Evolutionary conservation across 148 eudicot genomes (phyloP), one percentile per base, ranked within the genome.

Genomic region (Persicaria tinctoria): DNA sequence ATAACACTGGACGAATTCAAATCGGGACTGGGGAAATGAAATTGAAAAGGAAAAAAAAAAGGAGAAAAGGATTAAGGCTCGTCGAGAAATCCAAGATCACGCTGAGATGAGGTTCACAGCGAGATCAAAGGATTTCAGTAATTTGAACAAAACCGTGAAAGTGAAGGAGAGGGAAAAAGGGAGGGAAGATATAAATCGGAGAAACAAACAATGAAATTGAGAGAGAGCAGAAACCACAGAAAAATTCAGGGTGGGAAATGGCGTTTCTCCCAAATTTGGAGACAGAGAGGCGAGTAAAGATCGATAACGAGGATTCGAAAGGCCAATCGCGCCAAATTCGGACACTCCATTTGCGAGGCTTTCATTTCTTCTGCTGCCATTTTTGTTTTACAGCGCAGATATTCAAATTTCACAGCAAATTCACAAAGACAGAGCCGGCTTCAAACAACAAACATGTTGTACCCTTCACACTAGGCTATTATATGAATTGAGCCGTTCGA

Each of bases 81-180:
- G 18, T 38, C 56, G 14, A 55, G 79, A 84, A 84, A 79, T 76
- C 77, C 77, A 79, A 74, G 84, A 84, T 81, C 80, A 75, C 75
- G 79, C 80, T 51, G 84, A 71, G 20, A 23, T 38, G 16, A 50
- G 51, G 64, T 78, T 78, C 76, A 66, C 48, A 41, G 70, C 70
- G 48, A 66, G 82, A 84, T 80, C 82, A 66, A 46, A 64, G 48
- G 76, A 74, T 78, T 78, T 81, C 76, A 17, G 14, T 23, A 46
- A 16, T 44, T 38, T 66, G 13, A 47, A 66, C 41, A 44, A 18
- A 66, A 32, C 70, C 70, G 70, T 66, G 59, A 74, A 57, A 74
- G 57, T 56, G 76, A 56, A 44, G 68, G 44, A 46, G 47, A 18
- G 47, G 47, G 13, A 63, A 5, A 63, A 41, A 44, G 44, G 13